A percentile compares a stretch with the other conserved stretches of the same genome.
Evolutionary conservation across 148 eudicot genomes (phyloP).

Genomic region (Camellia sinensis): DNA sequence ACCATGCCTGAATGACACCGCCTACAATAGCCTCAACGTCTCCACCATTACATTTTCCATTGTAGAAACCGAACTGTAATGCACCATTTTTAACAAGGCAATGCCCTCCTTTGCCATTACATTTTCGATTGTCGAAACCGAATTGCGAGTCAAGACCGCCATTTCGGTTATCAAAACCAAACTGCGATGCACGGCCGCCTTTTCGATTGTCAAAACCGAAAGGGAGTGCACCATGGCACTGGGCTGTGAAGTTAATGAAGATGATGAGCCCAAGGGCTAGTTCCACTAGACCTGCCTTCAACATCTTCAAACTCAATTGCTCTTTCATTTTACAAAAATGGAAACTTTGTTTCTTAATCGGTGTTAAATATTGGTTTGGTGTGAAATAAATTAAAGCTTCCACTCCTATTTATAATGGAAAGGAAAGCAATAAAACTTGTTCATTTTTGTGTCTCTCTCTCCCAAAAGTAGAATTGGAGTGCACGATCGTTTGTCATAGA

Average conservation of each 20-base stretch:
- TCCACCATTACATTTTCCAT: constrained; percentile 27
- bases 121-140: too few relatives aligned
- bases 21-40: constrained; percentile 41
- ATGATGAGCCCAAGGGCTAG: constrained; percentile 29
- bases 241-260: constrained; percentile 28
- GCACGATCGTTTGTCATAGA: too few relatives aligned
- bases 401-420: not conserved
- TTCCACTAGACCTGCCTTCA: not conserved
- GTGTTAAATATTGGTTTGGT: not conserved
- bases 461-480: too few relatives aligned
- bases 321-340: not conserved
- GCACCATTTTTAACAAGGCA: too few relatives aligned
- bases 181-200: too few relatives aligned
- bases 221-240: constrained; percentile 24
- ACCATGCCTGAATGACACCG: constrained; percentile 12
- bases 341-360: not conserved
- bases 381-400: not conserved
- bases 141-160: too few relatives aligned
- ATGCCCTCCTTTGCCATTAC: too few relatives aligned
- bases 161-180: too few relatives aligned
- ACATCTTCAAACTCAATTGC: not conserved
- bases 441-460: too few relatives aligned
- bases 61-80: constrained; percentile 35
- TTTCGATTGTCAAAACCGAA: too few relatives aligned
- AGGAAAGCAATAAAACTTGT: not conserved